Conservation (phyloP, 192 early-diverging fungal genomes). For the Spizellomyces sp. region DNA sequence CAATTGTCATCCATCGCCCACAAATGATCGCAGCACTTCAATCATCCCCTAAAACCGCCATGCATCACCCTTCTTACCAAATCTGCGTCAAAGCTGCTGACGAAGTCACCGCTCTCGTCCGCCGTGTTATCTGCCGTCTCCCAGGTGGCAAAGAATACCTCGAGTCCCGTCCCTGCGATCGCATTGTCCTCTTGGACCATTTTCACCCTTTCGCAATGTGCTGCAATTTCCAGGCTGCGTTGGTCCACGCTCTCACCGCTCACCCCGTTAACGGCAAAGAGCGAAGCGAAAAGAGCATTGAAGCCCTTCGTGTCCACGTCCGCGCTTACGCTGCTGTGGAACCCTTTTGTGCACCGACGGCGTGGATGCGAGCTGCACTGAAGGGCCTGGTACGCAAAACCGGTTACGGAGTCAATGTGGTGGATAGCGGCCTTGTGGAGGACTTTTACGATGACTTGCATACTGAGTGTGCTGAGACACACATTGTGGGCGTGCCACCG, state of each 20-base stretch:
- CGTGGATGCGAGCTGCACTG: conserved; percentile 10
- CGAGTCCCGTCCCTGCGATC: not conserved
- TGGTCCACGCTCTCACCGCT: conserved; percentile 8
- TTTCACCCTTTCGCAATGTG: conserved; percentile 17
- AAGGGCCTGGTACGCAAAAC: conserved; percentile 5
- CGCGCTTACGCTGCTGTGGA: conserved; percentile 8
- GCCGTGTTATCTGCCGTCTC: not conserved
- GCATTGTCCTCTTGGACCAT: not conserved
- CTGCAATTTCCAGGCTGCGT: conserved; percentile 6
- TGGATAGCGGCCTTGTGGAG: not conserved
- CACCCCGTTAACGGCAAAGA: conserved; percentile 5
- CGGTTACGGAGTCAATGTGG: not conserved
- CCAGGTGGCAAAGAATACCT: conserved; percentile 2
- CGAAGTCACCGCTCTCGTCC: not conserved
- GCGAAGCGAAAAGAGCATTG: not conserved
- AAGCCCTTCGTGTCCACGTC: conserved; percentile 3
- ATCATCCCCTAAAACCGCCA: not conserved
- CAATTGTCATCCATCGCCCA: conserved; percentile 12
- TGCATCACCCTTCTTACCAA: conserved; percentile 4
- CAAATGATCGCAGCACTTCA: conserved; percentile 9
- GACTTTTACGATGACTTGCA: no score
- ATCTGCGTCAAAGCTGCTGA: conserved; percentile 11
- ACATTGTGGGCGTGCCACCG: no score
- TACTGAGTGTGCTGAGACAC: no score
- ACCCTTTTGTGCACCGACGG: conserved; percentile 3